phyloP scores from a whole-genome alignment of 441 rosid genomes.

The Populus hybrid region DNA sequence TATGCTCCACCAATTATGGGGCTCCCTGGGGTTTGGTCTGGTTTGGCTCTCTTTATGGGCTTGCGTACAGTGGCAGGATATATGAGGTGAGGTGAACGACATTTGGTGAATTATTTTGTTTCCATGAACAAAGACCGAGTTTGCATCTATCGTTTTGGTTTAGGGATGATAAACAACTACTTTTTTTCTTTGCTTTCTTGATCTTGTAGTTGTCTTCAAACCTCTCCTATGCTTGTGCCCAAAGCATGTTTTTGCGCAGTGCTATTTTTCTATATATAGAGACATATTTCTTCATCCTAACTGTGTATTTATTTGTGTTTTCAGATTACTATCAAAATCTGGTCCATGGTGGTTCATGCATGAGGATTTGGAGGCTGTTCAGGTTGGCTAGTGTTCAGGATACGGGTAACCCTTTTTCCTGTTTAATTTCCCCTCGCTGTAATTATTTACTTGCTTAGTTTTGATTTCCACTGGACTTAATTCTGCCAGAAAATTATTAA shows the following conservation, averaged over 20 bases:
- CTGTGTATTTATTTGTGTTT: neutral
- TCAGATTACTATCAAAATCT: slow-evolving; percentile 55
- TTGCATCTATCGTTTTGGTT: neutral
- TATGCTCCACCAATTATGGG: slow-evolving; percentile 56
- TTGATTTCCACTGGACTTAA: neutral
- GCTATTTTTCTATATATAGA: neutral
- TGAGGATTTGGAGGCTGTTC: slow-evolving; percentile 31
- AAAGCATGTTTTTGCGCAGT: neutral
- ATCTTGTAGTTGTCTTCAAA: too few species aligned
- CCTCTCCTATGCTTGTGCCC: neutral
- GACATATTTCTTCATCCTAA: neutral
- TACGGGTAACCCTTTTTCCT: neutral
- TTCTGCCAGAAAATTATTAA: neutral
- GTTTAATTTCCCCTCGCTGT: neutral
- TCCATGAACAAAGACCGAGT: neutral
- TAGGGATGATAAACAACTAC: neutral
- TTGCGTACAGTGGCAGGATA: slow-evolving; percentile 72
- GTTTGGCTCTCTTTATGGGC: slow-evolving; percentile 84
- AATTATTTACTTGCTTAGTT: neutral
- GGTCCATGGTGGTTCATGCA: slow-evolving; percentile 98
- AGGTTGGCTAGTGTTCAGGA: slow-evolving; percentile 30
- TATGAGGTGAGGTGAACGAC: slow-evolving; percentile 46
- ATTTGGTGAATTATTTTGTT: neutral
- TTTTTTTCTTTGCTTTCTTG: too few species aligned
- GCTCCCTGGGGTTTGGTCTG: slow-evolving; percentile 83